These are phyloP conservation scores for Biscutella auriculata DNA, from an alignment of 441 rosid species.

Conservation along the genomic window DNA sequence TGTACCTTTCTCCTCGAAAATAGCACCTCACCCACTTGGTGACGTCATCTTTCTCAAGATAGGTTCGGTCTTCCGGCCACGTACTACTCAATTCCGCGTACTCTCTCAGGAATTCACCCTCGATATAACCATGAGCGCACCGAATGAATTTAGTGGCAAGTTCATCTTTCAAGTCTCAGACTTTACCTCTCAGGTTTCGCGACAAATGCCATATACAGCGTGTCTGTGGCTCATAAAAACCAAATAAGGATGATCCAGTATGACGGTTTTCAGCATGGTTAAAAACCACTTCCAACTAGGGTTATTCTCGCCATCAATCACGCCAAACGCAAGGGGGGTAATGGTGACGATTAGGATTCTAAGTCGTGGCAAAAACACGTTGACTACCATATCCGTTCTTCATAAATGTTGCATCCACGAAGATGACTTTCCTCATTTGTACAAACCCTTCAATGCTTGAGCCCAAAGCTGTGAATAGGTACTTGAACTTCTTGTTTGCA, in stretches of 20 bases:
- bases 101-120: background rate
- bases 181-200: no score
- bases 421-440: no score
- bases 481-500: no score
- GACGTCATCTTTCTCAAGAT: background rate
- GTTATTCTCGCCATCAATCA: background rate
- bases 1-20: background rate
- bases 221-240: no score
- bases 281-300: background rate
- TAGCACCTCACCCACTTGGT: background rate
- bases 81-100: no score
- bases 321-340: background rate
- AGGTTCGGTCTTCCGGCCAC: background rate
- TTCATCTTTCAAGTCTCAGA: no score
- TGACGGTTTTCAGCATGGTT: background rate
- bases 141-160: background rate
- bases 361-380: background rate
- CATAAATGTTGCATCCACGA: no score
- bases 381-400: no score
- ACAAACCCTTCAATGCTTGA: no score
- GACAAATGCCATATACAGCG: no score
- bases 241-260: no score
- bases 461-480: no score
- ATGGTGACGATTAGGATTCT: background rate
- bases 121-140: background rate